Conservation (phyloP, 352 stramenopile species). For the Phytophthora meadii region DNA sequence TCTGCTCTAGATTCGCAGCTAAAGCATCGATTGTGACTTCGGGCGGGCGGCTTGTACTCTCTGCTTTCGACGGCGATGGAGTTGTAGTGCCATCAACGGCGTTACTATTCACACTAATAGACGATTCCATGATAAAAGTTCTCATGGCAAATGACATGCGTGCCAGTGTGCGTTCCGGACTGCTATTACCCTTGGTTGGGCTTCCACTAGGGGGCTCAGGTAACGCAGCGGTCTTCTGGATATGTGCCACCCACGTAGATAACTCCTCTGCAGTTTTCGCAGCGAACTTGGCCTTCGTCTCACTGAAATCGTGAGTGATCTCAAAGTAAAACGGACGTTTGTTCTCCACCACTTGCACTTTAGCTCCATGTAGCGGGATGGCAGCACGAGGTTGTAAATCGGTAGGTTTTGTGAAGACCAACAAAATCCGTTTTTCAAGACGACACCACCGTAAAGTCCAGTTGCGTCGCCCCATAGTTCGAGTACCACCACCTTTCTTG, state of each 20-base stretch:
- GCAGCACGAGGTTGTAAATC: constrained; percentile 67
- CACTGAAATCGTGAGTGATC: constrained; percentile 72
- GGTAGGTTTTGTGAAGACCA: constrained; percentile 64
- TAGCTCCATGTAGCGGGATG: constrained; percentile 68
- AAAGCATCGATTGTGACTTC: constrained; percentile 28
- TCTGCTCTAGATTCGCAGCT: constrained; percentile 19
- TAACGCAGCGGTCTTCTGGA: constrained; percentile 54
- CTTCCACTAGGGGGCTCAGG: constrained; percentile 56
- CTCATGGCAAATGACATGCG: constrained; percentile 84
- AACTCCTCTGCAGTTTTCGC: constrained; percentile 72
- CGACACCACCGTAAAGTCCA: constrained; percentile 82
- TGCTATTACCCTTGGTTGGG: constrained; percentile 48
- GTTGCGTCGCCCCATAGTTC: constrained; percentile 77
- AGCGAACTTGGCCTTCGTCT: constrained; percentile 80
- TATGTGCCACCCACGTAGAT: constrained; percentile 59
- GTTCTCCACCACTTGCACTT: constrained; percentile 72
- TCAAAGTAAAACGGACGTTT: constrained; percentile 85
- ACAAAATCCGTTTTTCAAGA: constrained; percentile 76
- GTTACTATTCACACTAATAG: constrained; percentile 24
- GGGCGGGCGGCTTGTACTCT: constrained; percentile 17
- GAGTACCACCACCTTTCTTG: constrained; percentile 85
- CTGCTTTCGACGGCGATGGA: constrained; percentile 28
- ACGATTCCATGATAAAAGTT: constrained; percentile 73
- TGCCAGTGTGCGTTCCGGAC: constrained; percentile 52
- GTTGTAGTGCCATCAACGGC: constrained; percentile 6